Percentiles rank a stretch among this genome's conserved stretches.
These are phyloP conservation scores for Phaseolus lunatus DNA, from an alignment of 306 rosid genomes.

Conservation along the genomic window DNA sequence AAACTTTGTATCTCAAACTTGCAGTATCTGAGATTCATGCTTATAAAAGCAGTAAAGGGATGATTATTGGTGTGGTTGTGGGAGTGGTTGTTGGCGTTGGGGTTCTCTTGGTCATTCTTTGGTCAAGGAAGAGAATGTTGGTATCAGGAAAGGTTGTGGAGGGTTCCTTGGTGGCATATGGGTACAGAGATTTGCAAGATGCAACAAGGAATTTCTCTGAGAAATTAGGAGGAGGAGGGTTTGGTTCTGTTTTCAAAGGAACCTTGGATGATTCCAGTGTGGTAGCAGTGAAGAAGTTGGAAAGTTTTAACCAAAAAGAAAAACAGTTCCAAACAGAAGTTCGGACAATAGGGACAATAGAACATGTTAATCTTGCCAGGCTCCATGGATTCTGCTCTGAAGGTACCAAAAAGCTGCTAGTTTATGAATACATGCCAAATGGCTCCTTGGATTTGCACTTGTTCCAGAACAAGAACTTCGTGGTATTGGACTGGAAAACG, in stretches of 20 bases:
- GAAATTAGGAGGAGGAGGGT: conserved; percentile 91
- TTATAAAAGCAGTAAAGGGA: conserved; percentile 34
- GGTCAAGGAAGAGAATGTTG: conserved; percentile 45
- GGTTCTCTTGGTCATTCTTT: conserved; percentile 41
- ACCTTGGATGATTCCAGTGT: conserved; percentile 61
- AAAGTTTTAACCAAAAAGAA: conserved; percentile 79
- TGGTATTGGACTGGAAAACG: conserved; percentile 68
- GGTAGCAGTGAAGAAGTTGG: conserved; percentile 85
- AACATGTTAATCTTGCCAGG: conserved; percentile 86
- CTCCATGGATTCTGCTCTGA: conserved; percentile 86
- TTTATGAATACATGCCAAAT: conserved; percentile 85
- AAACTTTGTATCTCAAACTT: conserved; percentile 54
- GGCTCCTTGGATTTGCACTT: conserved; percentile 72
- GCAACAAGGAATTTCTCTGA: conserved; percentile 74
- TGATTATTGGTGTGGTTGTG: conserved; percentile 45
- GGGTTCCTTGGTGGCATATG: conserved; percentile 56
- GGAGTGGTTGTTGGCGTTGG: conserved; percentile 44
- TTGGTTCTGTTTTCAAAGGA: conserved; percentile 89
- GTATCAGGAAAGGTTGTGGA: conserved; percentile 40
- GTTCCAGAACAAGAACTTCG: conserved; percentile 47
- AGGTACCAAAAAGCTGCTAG: conserved; percentile 66
- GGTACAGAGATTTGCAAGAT: conserved; percentile 58
- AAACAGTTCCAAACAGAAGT: conserved; percentile 87
- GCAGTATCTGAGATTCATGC: conserved; percentile 61
- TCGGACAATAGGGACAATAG: conserved; percentile 74